phyloP scores from a whole-genome alignment of 2,329 filamentous ascomycete genomes.

The Colletotrichum sp. region DNA sequence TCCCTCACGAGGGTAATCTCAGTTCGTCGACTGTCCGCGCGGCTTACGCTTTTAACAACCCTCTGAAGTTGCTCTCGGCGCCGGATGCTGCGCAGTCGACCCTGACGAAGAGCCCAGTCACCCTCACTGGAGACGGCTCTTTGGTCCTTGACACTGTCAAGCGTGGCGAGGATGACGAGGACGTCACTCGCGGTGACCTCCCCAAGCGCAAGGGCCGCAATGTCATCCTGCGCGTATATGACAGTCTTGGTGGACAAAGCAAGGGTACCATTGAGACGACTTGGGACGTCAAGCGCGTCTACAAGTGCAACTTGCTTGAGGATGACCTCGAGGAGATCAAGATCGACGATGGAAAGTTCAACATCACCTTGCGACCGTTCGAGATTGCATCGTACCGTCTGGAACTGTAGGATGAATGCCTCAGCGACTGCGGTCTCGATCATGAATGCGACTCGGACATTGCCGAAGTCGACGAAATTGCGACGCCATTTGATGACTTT shows the following conservation, averaged over 20 bases:
- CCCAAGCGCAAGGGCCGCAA: conserved; percentile 74
- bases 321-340: conserved; percentile 77
- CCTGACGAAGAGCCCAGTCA: conserved; percentile 56
- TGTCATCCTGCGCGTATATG: conserved; percentile 85
- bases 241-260: conserved; percentile 83
- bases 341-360: conserved; percentile 55
- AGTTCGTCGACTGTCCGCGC: conserved; percentile 78
- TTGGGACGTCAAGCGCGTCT: conserved; percentile 76
- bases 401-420: conserved; percentile 44
- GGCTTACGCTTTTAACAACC: conserved; percentile 90
- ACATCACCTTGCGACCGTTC: conserved; percentile 76
- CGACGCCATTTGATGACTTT: neutral
- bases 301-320: conserved; percentile 87
- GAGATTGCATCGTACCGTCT: conserved; percentile 85
- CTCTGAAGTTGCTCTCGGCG: conserved; percentile 63
- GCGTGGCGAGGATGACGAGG: conserved; percentile 87
- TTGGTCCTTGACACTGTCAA: conserved; percentile 90
- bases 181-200: conserved; percentile 68
- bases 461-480: neutral
- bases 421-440: conserved; percentile 4
- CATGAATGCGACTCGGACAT: neutral
- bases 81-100: conserved; percentile 29
- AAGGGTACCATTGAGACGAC: conserved; percentile 72
- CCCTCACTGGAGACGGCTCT: conserved; percentile 68
- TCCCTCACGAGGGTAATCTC: conserved; percentile 80